Base-by-base conservation (phyloP, 2,329 filamentous ascomycete species). In the Alternaria viburni region DNA sequence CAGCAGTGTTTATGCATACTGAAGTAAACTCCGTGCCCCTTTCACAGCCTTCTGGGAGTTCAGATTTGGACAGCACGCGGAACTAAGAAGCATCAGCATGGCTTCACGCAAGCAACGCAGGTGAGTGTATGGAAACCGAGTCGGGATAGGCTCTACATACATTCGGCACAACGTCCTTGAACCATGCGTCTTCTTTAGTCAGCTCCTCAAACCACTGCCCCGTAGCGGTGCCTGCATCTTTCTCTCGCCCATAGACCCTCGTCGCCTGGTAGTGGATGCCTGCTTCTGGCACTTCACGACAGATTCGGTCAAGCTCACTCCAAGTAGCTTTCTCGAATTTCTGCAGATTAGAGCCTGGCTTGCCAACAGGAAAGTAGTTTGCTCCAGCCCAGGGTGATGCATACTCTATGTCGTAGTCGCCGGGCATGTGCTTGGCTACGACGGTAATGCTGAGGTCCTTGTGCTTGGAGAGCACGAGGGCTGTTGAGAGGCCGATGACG, bases 381-480 rank as follows among this genome's bases (percentile, higher is more conserved):
- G 92, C 93, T 7, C 93, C 93, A n/a, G 93, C 93, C 91, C 92
- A 96, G 0, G 93, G 93, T 17, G 92, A 96, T 3, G 93, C 90
- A 77, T 97, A 97, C 84, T 96, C 92, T 66, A 93, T 90, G 71
- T 96, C 91, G 79, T 94, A 96, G 82, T 97, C 93, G 30, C 93
- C 93, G 0, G 93, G 93, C 92, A 97, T 96, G 77, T 96, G 91
- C 77, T 96, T 96, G 7, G 92, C 90, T 32, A 93, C 83, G 45
- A 96, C 84, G 90, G 75, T 93, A 67, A 96, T 81, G 25, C 83
- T 82, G 69, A 89, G 85, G 11, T 80, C 73, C 6, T 82, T 79
- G 70, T 88, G 84, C 62, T 84, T 83, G 12, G 89, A 89, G 13
- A 91, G 81, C 15, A 88, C 79, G 23, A 90, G 82, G 36, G 89